phyloP scores from a whole-genome alignment of 2,329 filamentous ascomycete genomes.

The Fusarium irregulare region DNA sequence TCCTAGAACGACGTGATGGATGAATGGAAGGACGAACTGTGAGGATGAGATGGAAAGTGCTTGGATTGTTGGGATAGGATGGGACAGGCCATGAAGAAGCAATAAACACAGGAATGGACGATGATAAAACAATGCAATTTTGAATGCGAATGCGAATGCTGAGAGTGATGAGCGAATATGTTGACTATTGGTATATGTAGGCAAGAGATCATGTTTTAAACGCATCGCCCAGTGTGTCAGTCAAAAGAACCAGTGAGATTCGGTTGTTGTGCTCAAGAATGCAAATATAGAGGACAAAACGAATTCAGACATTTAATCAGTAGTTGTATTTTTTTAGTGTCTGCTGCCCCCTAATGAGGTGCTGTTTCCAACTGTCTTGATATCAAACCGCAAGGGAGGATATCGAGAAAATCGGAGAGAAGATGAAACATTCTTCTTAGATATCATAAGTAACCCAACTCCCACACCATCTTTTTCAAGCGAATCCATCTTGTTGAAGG shows the following conservation, averaged over 20 bases:
- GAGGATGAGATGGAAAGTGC: constrained; percentile 15
- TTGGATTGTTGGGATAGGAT: constrained; percentile 30
- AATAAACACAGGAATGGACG: constrained; percentile 2
- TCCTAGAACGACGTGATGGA: constrained; percentile 8
- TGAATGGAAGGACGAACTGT: constrained; percentile 1
- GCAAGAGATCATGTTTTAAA: constrained; percentile 14
- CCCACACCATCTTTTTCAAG: constrained; percentile 41
- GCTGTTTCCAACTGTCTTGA: constrained; percentile 1
- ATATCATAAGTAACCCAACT: constrained; percentile 44
- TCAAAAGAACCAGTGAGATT: not conserved
- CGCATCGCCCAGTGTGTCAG: not conserved
- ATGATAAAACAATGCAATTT: constrained; percentile 3
- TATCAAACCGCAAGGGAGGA: not conserved
- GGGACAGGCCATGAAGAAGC: not conserved
- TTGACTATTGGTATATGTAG: constrained; percentile 11
- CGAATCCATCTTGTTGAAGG: constrained; percentile 46
- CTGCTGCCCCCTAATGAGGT: constrained; percentile 3
- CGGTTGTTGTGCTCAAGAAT: too few species aligned
- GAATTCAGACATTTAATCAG: constrained; percentile 8
- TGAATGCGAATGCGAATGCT: not conserved
- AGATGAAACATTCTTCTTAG: constrained; percentile 32
- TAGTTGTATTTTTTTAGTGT: constrained; percentile 30
- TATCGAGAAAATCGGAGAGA: constrained; percentile 13
- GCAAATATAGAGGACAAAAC: not conserved
- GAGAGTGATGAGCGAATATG: not conserved